Evolutionary conservation across 2,329 filamentous ascomycete genomes (phyloP), one percentile per base, ranked within the genome.

Genomic region (Fusarium abutilonis): DNA sequence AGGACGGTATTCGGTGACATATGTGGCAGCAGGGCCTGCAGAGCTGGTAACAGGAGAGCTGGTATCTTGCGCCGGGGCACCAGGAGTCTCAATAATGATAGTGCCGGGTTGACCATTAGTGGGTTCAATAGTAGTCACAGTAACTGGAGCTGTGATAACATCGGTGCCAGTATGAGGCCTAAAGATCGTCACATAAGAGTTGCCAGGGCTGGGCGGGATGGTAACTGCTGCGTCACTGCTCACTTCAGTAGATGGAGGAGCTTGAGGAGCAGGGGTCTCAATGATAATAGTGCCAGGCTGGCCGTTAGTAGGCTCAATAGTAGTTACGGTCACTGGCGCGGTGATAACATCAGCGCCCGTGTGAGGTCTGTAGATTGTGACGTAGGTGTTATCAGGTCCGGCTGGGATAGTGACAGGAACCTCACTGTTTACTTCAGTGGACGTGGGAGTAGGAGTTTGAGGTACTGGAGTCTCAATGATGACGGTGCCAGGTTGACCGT

Each of bases 401-500:
- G 49, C 23, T 2, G 54, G 29, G 4, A 60, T 38, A 2, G 56
- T 60, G 6, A 60, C 47, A 9, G 53, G 41, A 11, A 26, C 41
- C n/a, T 40, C 40, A 6, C 11, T 19, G 9, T 19, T 35, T 6
- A 32, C 11, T 5, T 53, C 36, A 1, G 44, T 41, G 1, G 21
- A 40, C 11, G 35, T 36, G 8, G 53, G 21, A 11, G 35, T 36
- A 5, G 53, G 21, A 11, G 36, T 31, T 39, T 58, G 46, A 4
- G 29, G 21, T 13, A 4, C 39, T 28, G 56, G 56, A 10, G 61
- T 64, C 39, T 64, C 60, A 3, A 64, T 49, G 6, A 64, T 48
- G n/a, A 63, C 31, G 1, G 60, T 63, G 14, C 60, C 60, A 1
- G 60, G 60, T 4, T 51, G 49, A 1, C 60, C 61, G 8, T 47